Conservation (phyloP, 2,329 filamentous ascomycete species). For the Cadophora gregata region DNA sequence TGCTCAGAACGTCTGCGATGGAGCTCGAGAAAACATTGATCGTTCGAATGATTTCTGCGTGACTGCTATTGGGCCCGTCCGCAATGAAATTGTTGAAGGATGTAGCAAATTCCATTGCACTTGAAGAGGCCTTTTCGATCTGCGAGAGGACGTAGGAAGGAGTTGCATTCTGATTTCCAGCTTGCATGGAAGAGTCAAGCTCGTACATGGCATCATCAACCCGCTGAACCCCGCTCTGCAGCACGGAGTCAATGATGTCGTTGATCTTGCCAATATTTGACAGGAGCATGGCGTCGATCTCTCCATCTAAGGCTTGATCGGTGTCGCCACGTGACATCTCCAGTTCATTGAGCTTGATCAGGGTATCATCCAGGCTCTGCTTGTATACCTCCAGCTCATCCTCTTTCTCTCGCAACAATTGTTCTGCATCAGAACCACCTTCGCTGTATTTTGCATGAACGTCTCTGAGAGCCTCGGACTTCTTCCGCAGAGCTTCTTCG, state of each 20-base stretch:
- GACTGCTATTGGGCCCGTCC: constrained; percentile 88
- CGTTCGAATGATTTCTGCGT: constrained; percentile 90
- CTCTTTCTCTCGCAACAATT: constrained; percentile 88
- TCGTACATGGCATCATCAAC: constrained; percentile 98
- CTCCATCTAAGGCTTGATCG: constrained; percentile 83
- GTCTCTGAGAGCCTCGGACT: constrained; percentile 86
- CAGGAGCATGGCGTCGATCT: constrained; percentile 88
- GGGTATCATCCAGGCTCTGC: constrained; percentile 94
- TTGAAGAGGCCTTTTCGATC: constrained; percentile 94
- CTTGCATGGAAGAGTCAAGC: constrained; percentile 96
- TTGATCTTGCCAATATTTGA: constrained; percentile 92
- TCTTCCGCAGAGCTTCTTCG: constrained; percentile 88
- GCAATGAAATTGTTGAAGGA: constrained; percentile 99
- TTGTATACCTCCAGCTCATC: constrained; percentile 98
- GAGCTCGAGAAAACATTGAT: constrained; percentile 90
- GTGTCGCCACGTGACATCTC: constrained; percentile 76
- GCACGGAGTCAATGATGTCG: constrained; percentile 95
- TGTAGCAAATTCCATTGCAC: constrained; percentile 95
- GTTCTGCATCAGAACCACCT: constrained; percentile 84
- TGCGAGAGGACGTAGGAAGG: constrained; percentile 94
- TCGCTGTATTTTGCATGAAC: constrained; percentile 78
- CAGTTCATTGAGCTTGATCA: constrained; percentile 90
- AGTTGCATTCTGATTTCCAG: constrained; percentile 96
- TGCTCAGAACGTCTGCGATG: constrained; percentile 91
- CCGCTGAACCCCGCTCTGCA: constrained; percentile 89